Evolutionary conservation across 2,329 filamentous ascomycete genomes (phyloP).

Genomic region (Neonectria neomacrospora): DNA sequence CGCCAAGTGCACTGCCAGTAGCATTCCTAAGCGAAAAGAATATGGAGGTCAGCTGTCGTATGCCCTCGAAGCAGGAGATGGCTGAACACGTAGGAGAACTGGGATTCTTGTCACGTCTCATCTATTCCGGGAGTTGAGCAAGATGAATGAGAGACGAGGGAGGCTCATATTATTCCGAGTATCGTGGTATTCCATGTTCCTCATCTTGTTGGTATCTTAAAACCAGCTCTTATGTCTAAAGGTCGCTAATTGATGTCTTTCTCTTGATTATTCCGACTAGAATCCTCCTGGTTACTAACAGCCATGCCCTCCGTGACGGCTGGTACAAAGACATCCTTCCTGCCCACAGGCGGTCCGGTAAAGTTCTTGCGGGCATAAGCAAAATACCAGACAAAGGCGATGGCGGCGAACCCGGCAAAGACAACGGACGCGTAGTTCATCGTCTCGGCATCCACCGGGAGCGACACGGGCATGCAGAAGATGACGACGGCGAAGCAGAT

Average conservation of each 20-base stretch:
- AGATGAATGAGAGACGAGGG: too few relatives aligned
- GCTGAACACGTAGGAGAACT: too few relatives aligned
- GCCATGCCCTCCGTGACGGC: conserved; percentile 29
- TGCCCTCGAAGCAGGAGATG: too few relatives aligned
- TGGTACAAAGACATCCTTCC: conserved; percentile 23
- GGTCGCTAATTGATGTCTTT: conserved; percentile 8
- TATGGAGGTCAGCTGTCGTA: too few relatives aligned
- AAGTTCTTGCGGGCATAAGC: conserved; percentile 71
- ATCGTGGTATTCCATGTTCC: not conserved
- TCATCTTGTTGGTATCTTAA: not conserved
- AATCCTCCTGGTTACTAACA: not conserved
- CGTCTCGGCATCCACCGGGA: conserved; percentile 64
- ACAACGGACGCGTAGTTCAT: conserved; percentile 78
- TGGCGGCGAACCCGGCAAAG: conserved; percentile 69
- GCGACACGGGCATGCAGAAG: conserved; percentile 78
- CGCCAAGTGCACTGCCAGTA: too few relatives aligned
- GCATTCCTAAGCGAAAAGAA: too few relatives aligned
- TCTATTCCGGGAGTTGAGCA: too few relatives aligned
- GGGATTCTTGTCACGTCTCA: too few relatives aligned
- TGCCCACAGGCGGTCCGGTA: conserved; percentile 60
- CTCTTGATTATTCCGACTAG: conserved; percentile 8
- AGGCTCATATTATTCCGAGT: too few relatives aligned
- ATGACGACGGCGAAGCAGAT: conserved; percentile 75
- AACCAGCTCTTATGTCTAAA: not conserved
- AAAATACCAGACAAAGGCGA: conserved; percentile 73